These are phyloP conservation scores for Metschnikowia continentalis DNA, from an alignment of 805 yeast genomes.

Conservation along the genomic window DNA sequence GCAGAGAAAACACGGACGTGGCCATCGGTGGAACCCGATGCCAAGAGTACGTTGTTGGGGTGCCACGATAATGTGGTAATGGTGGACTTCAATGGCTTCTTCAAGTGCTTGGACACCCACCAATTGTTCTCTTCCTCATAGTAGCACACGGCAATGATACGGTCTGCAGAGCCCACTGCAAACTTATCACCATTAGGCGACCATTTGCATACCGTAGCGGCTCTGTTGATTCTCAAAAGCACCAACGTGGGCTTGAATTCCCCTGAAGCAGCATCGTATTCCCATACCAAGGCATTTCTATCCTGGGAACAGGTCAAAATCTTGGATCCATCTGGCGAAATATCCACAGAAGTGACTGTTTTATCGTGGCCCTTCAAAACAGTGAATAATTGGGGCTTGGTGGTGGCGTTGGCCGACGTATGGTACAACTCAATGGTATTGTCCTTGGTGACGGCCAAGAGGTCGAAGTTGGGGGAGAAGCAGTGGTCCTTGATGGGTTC, in stretches of 20 bases:
- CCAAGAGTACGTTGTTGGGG: conserved; percentile 82
- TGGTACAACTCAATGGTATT: conserved; percentile 71
- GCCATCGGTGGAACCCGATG: conserved; percentile 91
- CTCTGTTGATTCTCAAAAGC: conserved; percentile 85
- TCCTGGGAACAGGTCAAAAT: conserved; percentile 97
- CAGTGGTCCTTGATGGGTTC: conserved; percentile 89
- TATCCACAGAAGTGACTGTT: conserved; percentile 90
- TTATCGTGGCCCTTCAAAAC: conserved; percentile 83
- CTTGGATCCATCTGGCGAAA: conserved; percentile 72
- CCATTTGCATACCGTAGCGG: conserved; percentile 94
- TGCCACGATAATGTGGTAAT: conserved; percentile 87
- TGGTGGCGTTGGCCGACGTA: conserved; percentile 36
- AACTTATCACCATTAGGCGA: conserved; percentile 92
- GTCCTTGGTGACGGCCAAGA: conserved; percentile 79
- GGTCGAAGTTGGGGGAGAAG: conserved; percentile 60
- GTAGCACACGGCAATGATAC: conserved; percentile 92
- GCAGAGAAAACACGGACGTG: conserved; percentile 87
- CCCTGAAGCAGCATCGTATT: conserved; percentile 54
- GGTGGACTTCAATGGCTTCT: conserved; percentile 89
- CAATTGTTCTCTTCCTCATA: conserved; percentile 95
- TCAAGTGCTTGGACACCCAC: conserved; percentile 99
- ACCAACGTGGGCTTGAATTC: conserved; percentile 83
- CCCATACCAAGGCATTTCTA: conserved; percentile 97
- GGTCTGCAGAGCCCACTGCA: conserved; percentile 95
- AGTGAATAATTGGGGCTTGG: conserved; percentile 58